Conservation (phyloP, 208 protist species). For the Crithidia fasciculata region DNA sequence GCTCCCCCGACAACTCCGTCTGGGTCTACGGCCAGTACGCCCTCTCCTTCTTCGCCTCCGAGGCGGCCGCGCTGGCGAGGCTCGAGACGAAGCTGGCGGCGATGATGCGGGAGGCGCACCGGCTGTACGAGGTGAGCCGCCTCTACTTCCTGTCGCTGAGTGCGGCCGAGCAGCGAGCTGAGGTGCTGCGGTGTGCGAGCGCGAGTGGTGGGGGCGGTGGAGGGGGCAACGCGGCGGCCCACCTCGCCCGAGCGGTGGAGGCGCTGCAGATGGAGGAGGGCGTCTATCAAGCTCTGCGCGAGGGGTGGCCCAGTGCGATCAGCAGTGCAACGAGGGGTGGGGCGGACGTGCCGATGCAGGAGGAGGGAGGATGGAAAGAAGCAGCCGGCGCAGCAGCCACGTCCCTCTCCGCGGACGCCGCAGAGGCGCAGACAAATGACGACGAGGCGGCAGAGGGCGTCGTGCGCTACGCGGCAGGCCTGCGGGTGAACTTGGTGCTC, state of each 20-base stretch:
- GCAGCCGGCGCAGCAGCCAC: neutral
- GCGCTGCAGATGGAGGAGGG: neutral
- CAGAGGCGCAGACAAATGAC: neutral
- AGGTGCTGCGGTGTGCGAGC: constrained; percentile 35
- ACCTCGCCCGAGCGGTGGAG: neutral
- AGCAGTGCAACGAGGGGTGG: neutral
- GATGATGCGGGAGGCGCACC: constrained; percentile 50
- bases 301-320: neutral
- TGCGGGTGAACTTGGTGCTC: constrained; percentile 37
- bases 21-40: constrained; percentile 70
- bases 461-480: constrained; percentile 16
- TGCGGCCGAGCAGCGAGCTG: constrained; percentile 29
- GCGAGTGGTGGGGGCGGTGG: neutral
- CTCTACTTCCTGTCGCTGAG: constrained; percentile 27
- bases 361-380: too few species aligned
- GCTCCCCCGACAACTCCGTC: constrained; percentile 66
- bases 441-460: neutral
- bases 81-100: constrained; percentile 37
- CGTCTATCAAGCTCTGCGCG: neutral
- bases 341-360: too few species aligned
- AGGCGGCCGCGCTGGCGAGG: constrained; percentile 42
- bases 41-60: constrained; percentile 50
- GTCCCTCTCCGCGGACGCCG: neutral
- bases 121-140: constrained; percentile 35
- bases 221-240: neutral